Base-by-base conservation (phyloP, 371 early-diverging fungal genomes). In the Parasitella parasitica region DNA sequence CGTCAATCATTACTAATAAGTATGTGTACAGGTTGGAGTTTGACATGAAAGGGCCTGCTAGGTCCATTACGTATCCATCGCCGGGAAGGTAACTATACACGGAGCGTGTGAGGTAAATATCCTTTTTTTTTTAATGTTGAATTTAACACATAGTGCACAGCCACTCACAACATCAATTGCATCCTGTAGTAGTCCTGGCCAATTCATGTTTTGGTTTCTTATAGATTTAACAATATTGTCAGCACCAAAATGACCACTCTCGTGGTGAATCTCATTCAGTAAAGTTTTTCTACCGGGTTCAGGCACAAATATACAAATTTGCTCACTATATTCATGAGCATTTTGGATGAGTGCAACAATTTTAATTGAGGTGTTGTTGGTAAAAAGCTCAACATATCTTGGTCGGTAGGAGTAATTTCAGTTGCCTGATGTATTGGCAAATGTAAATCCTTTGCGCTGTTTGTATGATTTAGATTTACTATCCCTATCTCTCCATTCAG, bases 171-270 rank as follows among this genome's bases (percentile, higher is more conserved):
- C 18, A 0, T 54, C 32, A 12, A 55, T 12, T 2, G 41, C 41
- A 27, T 71, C 61, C 4, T 37, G 26, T 2, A 54, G 57, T 30
- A 71, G 0, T 2, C 57, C 48, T 1, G 61, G 36, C 72, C 66
- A 72, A 18, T 61, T 16, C 7, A 56, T 36, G 0, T 59, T 56
- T 9, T 64, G 27, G 6, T 58, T 51, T 7, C 39, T 54, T 0
- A 64, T 2, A 0, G 28, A 7, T 49, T 52, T 39, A 0, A 64
- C 65, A 4, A 67, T 67, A 1, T 39, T 22, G 26, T 61, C 59
- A 16, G 59, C 56, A 28, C 65, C 68, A 46, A 49, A 64, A 51
- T 67, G 65, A 0, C 72, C 63, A 12, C 57, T 16, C 12, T 18
- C 4, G 13, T 61, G 28, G 34, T 63, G 70, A 12, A 49, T 32